These are phyloP conservation scores for Flaveria ramosissima DNA, from an alignment of 129 eudicot species.

Conservation along the genomic window DNA sequence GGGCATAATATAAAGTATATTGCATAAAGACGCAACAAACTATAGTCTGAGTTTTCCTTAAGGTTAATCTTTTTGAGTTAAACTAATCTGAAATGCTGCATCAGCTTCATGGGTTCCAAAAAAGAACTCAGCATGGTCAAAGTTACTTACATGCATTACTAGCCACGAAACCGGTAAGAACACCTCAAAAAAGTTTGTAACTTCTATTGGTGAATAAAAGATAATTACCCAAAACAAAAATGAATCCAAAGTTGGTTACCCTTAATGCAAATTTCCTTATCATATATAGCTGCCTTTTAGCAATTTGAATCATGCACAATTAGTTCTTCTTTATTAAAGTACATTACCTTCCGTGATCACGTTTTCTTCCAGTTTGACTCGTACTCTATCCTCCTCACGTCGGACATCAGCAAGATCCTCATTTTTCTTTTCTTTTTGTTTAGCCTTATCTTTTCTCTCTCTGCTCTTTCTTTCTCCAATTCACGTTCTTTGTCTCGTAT, in stretches of 20 bases:
- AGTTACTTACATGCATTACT: neutral
- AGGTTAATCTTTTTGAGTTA: neutral
- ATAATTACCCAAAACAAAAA: neutral
- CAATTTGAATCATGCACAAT: slow-evolving; percentile 4
- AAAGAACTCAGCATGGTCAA: slow-evolving; percentile 7
- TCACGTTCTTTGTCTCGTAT: slow-evolving; percentile 60
- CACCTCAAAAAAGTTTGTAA: neutral
- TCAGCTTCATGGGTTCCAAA: neutral
- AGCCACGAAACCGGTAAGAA: neutral
- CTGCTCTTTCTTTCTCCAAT: slow-evolving; percentile 44
- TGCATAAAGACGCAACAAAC: neutral
- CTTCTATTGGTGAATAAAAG: neutral
- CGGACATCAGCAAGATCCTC: slow-evolving; percentile 48
- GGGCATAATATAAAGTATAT: neutral
- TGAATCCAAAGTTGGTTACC: neutral
- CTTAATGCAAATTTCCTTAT: neutral
- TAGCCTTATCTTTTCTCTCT: slow-evolving; percentile 59
- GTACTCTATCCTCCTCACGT: slow-evolving; percentile 47
- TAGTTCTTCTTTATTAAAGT: neutral
- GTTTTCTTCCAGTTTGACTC: slow-evolving; percentile 49
- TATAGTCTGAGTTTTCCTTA: neutral
- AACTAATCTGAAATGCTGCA: neutral
- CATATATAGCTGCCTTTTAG: neutral
- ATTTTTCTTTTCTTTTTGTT: slow-evolving; percentile 68
- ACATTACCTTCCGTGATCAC: slow-evolving; percentile 51